Evolutionary conservation across 371 early-diverging fungal species (phyloP).

Genomic region (Syncephalastrum racemosum): DNA sequence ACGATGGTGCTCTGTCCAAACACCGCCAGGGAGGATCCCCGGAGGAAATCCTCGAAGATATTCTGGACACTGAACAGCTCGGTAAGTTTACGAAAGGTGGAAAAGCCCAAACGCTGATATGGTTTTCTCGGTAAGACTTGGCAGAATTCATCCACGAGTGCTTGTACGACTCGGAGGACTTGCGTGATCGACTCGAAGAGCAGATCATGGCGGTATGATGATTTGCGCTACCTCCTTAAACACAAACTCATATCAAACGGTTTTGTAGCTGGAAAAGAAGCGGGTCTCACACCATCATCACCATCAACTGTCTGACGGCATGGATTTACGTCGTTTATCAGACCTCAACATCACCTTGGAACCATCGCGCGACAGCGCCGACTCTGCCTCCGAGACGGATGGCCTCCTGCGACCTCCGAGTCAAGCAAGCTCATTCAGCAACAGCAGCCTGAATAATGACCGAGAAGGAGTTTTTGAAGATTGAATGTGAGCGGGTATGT

Average conservation of each 20-base stretch:
- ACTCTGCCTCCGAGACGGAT: too few species aligned
- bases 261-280: conserved; percentile 32
- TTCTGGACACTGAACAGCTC: conserved; percentile 1
- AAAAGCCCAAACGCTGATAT: background rate
- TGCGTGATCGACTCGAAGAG: conserved; percentile 40
- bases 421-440: too few species aligned
- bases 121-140: conserved; percentile 14
- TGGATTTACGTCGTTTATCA: conserved; percentile 37
- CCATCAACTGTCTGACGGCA: conserved; percentile 15
- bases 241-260: too few species aligned
- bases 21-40: too few species aligned
- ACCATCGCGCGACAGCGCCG: conserved; percentile 11
- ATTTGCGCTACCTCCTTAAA: too few species aligned
- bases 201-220: conserved; percentile 20
- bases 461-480: too few species aligned
- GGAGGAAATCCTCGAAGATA: too few species aligned
- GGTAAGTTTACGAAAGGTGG: background rate
- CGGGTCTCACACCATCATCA: conserved; percentile 22
- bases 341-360: conserved; percentile 48
- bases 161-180: conserved; percentile 28
- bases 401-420: too few species aligned
- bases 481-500: too few species aligned
- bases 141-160: conserved; percentile 28
- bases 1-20: background rate
- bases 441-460: too few species aligned